Evolutionary conservation across 768 basidiomycete genomes (phyloP), one percentile per base, ranked within the genome.

Genomic region (Dioszegia aurantiaca): DNA sequence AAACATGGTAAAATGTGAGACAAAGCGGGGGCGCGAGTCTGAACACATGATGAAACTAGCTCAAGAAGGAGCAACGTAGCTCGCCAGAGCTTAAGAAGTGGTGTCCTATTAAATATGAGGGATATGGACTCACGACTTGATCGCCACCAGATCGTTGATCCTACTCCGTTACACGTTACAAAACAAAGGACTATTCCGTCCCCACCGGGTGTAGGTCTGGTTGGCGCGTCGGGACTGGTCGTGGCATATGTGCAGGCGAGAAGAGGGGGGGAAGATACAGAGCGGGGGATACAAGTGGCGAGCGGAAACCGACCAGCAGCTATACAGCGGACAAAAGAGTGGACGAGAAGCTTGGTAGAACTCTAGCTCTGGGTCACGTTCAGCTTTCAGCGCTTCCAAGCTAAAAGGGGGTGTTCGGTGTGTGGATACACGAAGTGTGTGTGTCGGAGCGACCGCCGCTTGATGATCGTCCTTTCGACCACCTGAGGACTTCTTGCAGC

Each of bases 21-120:
- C 46, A 47, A 30, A 14, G 46, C 46, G 46, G 46, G 46, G 46
- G 12, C 12, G 24, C 46, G 28, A 47, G 46, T 30, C 26, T 28
- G 46, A 47, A 24, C 17, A 47, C 27, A 31, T 23, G 16, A 12
- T 47, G 46, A 47, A 47, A 47, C 46, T 17, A 24, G 40, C 19
- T 8, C 33, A 33, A 6, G 14, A n/a, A n/a, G n/a, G n/a, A n/a
- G n/a, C n/a, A n/a, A n/a, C n/a, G n/a, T n/a, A n/a, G n/a, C n/a
- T n/a, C n/a, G n/a, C n/a, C n/a, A n/a, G n/a, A n/a, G n/a, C n/a
- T n/a, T n/a, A n/a, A n/a, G n/a, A n/a, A n/a, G n/a, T n/a, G n/a
- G n/a, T n/a, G n/a, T n/a, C n/a, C n/a, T n/a, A n/a, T n/a, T n/a
- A n/a, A n/a, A n/a, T n/a, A n/a, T n/a, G n/a, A n/a, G n/a, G n/a